Base-by-base conservation (phyloP, 371 early-diverging fungal species). In the Apophysomyces sp. region DNA sequence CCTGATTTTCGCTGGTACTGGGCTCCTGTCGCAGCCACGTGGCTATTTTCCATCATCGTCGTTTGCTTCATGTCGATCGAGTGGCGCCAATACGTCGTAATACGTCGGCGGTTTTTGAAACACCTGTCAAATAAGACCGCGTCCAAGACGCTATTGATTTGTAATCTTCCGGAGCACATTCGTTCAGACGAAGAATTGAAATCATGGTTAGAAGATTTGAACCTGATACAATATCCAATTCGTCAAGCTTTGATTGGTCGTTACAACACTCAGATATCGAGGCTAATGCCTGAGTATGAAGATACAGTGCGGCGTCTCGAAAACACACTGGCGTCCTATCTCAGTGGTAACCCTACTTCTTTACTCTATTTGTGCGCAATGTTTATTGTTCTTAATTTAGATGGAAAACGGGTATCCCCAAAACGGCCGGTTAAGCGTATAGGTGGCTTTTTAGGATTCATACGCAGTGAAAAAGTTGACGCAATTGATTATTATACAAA, bases 401-500 rank as follows among this genome's bases (percentile, higher is more conserved):
- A 41, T 41, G 41, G 41, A 18, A 41, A 41, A 41, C 41, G 41
- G 6, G 41, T 41, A 16, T 41, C 41, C 6, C 41, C n/a, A 11
- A 41, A 49, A 28, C 59, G 26, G 12, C 21, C 52, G 51, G 0
- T 18, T 39, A 40, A 54, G 34, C 59, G 1, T 32, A 70, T n/a
- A 71, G 76, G 21, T 57, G 67, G 8, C 54, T 72, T 34, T 69
- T 61, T 49, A 18, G 29, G 4, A 52, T 18, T 41, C 52, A 44
- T 58, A 15, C 15, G 41, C 41, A 7, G 41, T 41, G 15, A 41
- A 18, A 57, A 69, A 31, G 86, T 90, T 6, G 93, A 94, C 52
- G 83, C 89, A 9, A 94, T 94, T 52, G 82, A 87, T 44, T 80
- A 86, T 67, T 89, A 88, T 61, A 84, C 89, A 13, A 65, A 74